Evolutionary conservation across 192 early-diverging fungal genomes (phyloP).

Genomic region (Umbelopsis ramanniana): DNA sequence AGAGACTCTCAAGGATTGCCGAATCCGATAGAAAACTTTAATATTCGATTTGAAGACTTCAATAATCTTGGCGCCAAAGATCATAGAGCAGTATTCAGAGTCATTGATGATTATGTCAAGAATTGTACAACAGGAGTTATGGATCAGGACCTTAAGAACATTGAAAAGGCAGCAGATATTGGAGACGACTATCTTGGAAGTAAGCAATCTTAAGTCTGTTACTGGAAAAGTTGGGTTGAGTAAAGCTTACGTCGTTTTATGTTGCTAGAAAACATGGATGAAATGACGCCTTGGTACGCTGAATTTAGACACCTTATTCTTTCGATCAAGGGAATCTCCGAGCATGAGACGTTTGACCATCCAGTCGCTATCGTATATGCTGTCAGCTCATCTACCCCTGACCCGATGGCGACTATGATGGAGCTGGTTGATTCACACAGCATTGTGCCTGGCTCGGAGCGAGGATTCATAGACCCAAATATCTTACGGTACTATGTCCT

Average conservation of each 20-base stretch:
- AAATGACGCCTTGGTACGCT: constrained; percentile 85
- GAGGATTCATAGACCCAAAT: constrained; percentile 78
- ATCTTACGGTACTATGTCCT: constrained; percentile 84
- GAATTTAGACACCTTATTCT: constrained; percentile 70
- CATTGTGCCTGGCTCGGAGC: constrained; percentile 48
- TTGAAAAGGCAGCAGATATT: constrained; percentile 41
- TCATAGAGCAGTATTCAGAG: constrained; percentile 46
- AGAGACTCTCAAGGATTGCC: constrained; percentile 67
- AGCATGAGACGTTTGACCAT: constrained; percentile 95
- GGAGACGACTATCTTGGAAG: constrained; percentile 52
- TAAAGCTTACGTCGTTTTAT: not conserved
- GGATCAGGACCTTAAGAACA: not conserved
- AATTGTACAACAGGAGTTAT: not conserved
- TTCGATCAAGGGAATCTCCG: constrained; percentile 67
- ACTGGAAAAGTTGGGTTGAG: no score
- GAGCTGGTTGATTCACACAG: constrained; percentile 55
- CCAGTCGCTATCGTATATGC: constrained; percentile 83
- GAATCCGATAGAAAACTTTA: constrained; percentile 63
- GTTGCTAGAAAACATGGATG: constrained; percentile 48
- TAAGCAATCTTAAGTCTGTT: constrained; percentile 4
- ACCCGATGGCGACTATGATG: constrained; percentile 74
- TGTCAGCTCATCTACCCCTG: constrained; percentile 66
- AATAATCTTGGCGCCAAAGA: constrained; percentile 57
- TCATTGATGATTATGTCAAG: constrained; percentile 56
- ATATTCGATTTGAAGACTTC: constrained; percentile 65